These are phyloP conservation scores for Telfairia occidentalis DNA, from an alignment of 331 rosid species.

Conservation along the genomic window DNA sequence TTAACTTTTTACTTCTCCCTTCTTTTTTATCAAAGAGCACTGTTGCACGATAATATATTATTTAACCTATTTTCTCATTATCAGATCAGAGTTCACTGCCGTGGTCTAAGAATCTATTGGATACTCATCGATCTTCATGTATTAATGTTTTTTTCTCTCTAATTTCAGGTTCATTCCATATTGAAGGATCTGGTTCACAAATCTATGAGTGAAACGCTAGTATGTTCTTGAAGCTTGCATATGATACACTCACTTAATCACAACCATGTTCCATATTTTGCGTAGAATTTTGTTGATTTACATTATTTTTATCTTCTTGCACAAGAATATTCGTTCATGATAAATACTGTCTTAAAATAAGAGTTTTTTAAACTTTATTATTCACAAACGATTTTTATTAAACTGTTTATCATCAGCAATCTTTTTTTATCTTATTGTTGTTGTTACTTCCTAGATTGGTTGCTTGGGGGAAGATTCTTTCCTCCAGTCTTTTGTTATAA, in stretches of 20 bases:
- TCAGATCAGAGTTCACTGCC: not conserved
- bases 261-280: not conserved
- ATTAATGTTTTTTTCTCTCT: constrained; percentile 8
- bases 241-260: not conserved
- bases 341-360: not conserved
- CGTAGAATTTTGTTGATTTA: not conserved
- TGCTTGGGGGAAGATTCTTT: not conserved
- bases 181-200: constrained; percentile 77
- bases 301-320: not conserved
- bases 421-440: not conserved
- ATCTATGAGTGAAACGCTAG: constrained; percentile 64
- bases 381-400: not conserved
- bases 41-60: not conserved
- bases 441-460: not conserved
- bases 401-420: not conserved
- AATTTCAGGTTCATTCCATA: constrained; percentile 56
- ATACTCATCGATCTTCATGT: not conserved
- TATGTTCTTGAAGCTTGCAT: constrained; percentile 25
- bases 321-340: not conserved
- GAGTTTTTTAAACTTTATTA: not conserved
- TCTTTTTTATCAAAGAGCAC: not conserved
- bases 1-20: not conserved
- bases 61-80: not conserved
- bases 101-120: not conserved
- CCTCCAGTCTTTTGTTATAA: not conserved